Base-by-base conservation (phyloP, 2,329 filamentous ascomycete genomes). In the Penicillium sp. region DNA sequence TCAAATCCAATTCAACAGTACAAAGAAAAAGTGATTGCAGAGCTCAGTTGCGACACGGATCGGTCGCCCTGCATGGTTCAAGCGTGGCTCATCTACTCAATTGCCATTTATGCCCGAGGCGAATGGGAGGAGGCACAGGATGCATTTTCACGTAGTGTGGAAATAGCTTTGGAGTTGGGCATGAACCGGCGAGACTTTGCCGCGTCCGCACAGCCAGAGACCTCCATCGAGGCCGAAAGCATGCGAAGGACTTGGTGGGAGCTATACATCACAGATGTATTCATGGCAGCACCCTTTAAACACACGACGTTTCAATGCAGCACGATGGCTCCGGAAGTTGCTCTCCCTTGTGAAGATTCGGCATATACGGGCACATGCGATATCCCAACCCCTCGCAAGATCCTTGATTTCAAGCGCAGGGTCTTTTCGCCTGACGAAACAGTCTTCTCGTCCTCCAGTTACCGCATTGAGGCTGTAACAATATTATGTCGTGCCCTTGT, bases 221-320 rank as follows among this genome's bases (percentile, higher is more conserved):
- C 83, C 85, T 60, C 65, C 0, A 78, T 90, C 1, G 70, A 93
- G 19, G 90, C 93, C 68, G 92, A 96, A 74, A 91, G 89, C 69
- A 89, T 90, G 84, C 84, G 91, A 29, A 81, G 92, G 59, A 96
- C 92, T 1, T 96, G 92, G 92, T 96, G 92, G 92, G 91, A 84
- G 66, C 68, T 90, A 27, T 92, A 88, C 67, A 83, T 90, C 29
- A 84, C 89, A 11, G 91, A 96, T 67, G 90, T 89, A 49, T 89
- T 93, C 83, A 84, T 95, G 65, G 89, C 91, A 3, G 89, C 89
- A 11, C 85, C 93, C 11, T 67, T 67, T 27, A 66, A 67, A 23
- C 66, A 61, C 16, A 69, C 67, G 29, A 62, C 62, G 7, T 59
- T 91, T 89, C 82, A 85, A 57, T 90, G 89, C 52, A 87, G 85